Base-by-base conservation (phyloP, 148 eudicot species). In the Heliosperma pusillum region DNA sequence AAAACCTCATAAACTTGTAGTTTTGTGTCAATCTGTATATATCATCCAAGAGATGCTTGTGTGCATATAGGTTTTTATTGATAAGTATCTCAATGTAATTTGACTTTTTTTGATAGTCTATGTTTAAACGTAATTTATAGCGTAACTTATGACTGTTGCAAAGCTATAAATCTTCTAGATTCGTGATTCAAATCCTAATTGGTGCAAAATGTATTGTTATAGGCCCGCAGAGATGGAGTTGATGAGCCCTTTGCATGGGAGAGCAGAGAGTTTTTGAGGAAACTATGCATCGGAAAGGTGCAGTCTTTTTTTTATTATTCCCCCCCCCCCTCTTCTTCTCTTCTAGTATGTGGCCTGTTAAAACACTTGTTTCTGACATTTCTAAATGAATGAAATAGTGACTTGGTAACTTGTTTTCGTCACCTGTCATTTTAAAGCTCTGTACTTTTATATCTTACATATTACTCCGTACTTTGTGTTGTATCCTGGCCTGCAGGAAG, bases 271-370 rank as follows among this genome's bases (percentile, higher is more conserved):
- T 36, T 36, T 36, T 36, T 94, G 75, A 84, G 98, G 82, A 94
- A 94, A 73, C 88, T 91, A 73, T 91, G 95, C 69, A 86, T 91
- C 58, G 98, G 98, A 82, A 90, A 91, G 98, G 98, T 94, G 25
- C 19, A 67, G 17, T 0, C 25, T 20, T 9, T 65, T 69, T 61
- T 19, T 5, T 5, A 0, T 5, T 5, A 0, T 22, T 50, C 3
- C 5, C 2, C 3, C 16, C 53, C 16, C 15, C 0, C 2, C 10
- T 7, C 25, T 10, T 20, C 13, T 29, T 29, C 6, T 33, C 3
- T 33, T 22, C 66, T 62, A 62, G 66, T 7, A 9, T 26, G 24
- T 69, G 74, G 63, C 33, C 5, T 78, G 30, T 17, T 53, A 56
- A n/a, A 17, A 84, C 82, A 87, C n/a, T 88, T 85, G 86, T 96